Conservation (phyloP, 2,329 filamentous ascomycete genomes). For the Tolypocladium tropicale region DNA sequence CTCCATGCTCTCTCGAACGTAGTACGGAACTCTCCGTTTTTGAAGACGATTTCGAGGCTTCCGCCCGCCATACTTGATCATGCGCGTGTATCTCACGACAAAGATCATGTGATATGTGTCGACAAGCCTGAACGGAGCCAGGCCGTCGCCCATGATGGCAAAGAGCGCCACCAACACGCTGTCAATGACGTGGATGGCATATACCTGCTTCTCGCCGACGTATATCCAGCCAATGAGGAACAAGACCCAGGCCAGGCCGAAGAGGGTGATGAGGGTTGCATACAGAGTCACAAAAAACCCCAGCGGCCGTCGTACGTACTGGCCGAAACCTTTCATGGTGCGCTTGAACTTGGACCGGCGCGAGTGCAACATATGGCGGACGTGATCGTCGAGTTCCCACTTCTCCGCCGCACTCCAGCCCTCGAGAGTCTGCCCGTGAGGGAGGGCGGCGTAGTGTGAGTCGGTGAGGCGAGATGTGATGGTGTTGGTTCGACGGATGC, state of each 20-base stretch:
- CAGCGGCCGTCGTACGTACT: conserved; percentile 67
- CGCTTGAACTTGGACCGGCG: conserved; percentile 70
- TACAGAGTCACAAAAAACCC: conserved; percentile 80
- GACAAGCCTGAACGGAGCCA: conserved; percentile 64
- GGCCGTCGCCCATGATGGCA: conserved; percentile 58
- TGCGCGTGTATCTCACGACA: conserved; percentile 55
- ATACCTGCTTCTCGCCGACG: conserved; percentile 61
- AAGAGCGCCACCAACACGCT: conserved; percentile 62
- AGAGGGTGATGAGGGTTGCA: conserved; percentile 71
- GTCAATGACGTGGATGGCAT: conserved; percentile 60
- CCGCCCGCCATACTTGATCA: conserved; percentile 32
- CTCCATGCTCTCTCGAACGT: neutral
- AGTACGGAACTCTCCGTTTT: neutral
- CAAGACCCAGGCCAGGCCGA: conserved; percentile 82
- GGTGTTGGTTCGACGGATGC: conserved; percentile 35
- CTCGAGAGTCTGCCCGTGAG: conserved; percentile 60
- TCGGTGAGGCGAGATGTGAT: conserved; percentile 60
- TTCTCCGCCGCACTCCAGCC: conserved; percentile 70
- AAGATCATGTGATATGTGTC: conserved; percentile 86
- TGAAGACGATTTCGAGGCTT: neutral
- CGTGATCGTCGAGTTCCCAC: conserved; percentile 71
- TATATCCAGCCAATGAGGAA: conserved; percentile 88
- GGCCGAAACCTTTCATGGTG: conserved; percentile 65
- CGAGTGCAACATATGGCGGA: conserved; percentile 80
- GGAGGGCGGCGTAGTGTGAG: conserved; percentile 68